Percentiles rank a stretch among this genome's conserved stretches.
Evolutionary conservation across 164 flowering plant genomes (phyloP).

Genomic region (Macadamia tetraphylla): DNA sequence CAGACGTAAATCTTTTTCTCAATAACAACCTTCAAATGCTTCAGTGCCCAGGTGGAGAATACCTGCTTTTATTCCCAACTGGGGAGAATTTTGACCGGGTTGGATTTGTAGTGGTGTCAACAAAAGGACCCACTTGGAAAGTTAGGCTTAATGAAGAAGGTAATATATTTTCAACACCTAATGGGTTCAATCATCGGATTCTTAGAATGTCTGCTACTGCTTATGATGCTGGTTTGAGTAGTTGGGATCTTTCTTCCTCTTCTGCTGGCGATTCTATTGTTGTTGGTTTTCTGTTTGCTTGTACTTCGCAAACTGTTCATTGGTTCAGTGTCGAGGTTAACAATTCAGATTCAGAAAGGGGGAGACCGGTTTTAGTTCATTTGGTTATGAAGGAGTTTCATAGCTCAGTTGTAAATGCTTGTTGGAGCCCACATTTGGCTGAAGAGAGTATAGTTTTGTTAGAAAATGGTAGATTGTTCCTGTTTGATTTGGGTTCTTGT

Average conservation of each 20-base stretch:
- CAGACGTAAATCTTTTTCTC: slow-evolving; percentile 5
- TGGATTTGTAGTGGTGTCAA: slow-evolving; percentile 35
- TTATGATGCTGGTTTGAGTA: slow-evolving; percentile 1
- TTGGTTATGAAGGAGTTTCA: slow-evolving; percentile 36
- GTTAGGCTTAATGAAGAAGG: slow-evolving; percentile 11
- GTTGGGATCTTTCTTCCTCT: neutral
- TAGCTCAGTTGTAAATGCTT: slow-evolving; percentile 39
- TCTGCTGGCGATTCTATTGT: slow-evolving; percentile 3
- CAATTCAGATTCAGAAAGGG: slow-evolving; percentile 1
- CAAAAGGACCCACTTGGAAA: slow-evolving; percentile 6
- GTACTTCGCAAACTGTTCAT: slow-evolving; percentile 48
- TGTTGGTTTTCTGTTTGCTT: slow-evolving; percentile 50
- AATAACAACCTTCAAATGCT: slow-evolving; percentile 39
- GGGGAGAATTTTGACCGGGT: slow-evolving; percentile 48
- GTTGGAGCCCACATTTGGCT: slow-evolving; percentile 68
- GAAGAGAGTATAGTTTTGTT: slow-evolving; percentile 60
- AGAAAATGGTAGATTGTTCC: slow-evolving; percentile 52
- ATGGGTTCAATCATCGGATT: slow-evolving; percentile 28
- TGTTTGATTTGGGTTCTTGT: slow-evolving; percentile 52
- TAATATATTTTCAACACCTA: slow-evolving; percentile 9
- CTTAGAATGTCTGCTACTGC: slow-evolving; percentile 28
- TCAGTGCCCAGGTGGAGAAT: slow-evolving; percentile 15
- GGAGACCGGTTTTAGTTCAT: slow-evolving; percentile 28
- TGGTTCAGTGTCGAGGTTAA: slow-evolving; percentile 48
- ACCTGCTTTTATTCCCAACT: slow-evolving; percentile 33